Conservation (phyloP, 2,329 filamentous ascomycete species). For the Penicillium oxalicum region DNA sequence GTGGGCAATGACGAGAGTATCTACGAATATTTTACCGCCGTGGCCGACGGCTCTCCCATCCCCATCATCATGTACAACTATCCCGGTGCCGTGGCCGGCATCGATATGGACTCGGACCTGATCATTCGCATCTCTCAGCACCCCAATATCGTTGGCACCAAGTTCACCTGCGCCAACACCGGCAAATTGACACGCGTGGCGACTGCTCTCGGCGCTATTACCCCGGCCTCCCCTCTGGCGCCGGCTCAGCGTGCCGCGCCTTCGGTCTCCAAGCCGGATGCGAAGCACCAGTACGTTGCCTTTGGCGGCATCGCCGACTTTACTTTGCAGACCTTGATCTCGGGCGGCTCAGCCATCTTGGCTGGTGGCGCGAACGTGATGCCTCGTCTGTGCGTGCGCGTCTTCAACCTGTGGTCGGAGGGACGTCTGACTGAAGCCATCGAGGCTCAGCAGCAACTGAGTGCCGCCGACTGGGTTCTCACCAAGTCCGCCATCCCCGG, state of each 20-base stretch:
- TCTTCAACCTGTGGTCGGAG: constrained; percentile 71
- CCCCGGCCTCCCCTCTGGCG: constrained; percentile 43
- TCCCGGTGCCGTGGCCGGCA: constrained; percentile 76
- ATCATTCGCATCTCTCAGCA: constrained; percentile 73
- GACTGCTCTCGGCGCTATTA: constrained; percentile 63
- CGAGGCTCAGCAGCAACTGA: constrained; percentile 67
- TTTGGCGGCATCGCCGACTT: constrained; percentile 89
- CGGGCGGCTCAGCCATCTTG: constrained; percentile 77
- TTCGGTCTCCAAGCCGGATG: constrained; percentile 25
- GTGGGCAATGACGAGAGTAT: constrained; percentile 66
- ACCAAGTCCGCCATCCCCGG: constrained; percentile 80
- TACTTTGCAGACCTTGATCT: constrained; percentile 72
- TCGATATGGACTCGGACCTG: constrained; percentile 85
- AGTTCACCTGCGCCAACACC: constrained; percentile 88
- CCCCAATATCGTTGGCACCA: constrained; percentile 79
- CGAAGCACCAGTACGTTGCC: constrained; percentile 61
- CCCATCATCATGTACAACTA: constrained; percentile 89
- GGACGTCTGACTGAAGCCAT: constrained; percentile 72
- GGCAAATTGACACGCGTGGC: constrained; percentile 83
- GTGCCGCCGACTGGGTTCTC: constrained; percentile 74
- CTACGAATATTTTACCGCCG: constrained; percentile 65
- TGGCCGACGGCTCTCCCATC: constrained; percentile 69
- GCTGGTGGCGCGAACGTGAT: constrained; percentile 82
- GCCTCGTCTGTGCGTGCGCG: constrained; percentile 72
- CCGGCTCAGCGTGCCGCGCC: constrained; percentile 18